phyloP scores from a whole-genome alignment of 306 rosid species.

The Begonia peltatifolia region DNA sequence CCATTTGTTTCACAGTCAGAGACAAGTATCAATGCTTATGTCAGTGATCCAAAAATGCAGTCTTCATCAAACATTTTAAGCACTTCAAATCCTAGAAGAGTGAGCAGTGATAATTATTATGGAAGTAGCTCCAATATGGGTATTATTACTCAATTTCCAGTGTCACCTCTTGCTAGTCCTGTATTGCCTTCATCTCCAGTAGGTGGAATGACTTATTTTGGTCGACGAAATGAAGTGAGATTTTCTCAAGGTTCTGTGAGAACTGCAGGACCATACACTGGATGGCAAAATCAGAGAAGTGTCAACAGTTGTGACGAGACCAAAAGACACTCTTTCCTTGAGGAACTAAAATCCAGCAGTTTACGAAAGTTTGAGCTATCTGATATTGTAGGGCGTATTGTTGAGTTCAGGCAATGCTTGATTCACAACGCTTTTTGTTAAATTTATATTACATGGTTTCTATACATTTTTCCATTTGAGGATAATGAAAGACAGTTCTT shows the following conservation, averaged over 20 bases:
- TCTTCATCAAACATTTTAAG: conserved; percentile 14
- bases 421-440: neutral
- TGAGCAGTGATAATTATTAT: conserved; percentile 16
- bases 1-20: conserved; percentile 17
- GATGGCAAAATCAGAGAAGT: conserved; percentile 34
- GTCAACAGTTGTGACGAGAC: conserved; percentile 23
- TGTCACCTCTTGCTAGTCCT: conserved; percentile 36
- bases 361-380: conserved; percentile 30
- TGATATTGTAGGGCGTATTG: conserved; percentile 40
- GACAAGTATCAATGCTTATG: conserved; percentile 12
- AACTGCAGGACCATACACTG: conserved; percentile 25
- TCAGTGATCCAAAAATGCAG: conserved; percentile 20
- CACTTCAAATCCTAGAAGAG: conserved; percentile 22
- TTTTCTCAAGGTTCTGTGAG: conserved; percentile 21
- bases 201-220: conserved; percentile 19
- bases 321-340: conserved; percentile 29
- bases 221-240: conserved; percentile 22
- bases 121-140: conserved; percentile 23
- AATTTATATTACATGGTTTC: too few species aligned
- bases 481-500: conserved; percentile 9
- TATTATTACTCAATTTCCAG: conserved; percentile 24
- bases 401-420: conserved; percentile 42
- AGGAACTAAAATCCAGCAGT: conserved; percentile 41
- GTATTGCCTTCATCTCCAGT: conserved; percentile 34
- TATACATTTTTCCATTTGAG: conserved; percentile 3